These are phyloP conservation scores for Neckera pumila DNA, from an alignment of 225 moss, liverwort and hornwort genomes.

Conservation along the genomic window DNA sequence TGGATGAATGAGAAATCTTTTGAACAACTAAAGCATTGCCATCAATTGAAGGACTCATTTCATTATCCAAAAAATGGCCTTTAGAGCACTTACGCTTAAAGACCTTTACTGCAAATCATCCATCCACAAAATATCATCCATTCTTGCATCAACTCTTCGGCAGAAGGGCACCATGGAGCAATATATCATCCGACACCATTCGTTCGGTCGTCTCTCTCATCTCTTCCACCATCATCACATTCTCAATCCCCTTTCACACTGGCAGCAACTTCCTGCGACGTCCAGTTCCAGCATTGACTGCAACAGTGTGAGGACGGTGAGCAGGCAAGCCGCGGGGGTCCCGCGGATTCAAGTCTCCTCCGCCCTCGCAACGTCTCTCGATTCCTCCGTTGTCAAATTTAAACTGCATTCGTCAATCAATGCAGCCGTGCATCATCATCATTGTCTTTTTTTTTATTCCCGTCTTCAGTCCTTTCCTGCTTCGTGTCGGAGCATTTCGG, in stretches of 20 bases:
- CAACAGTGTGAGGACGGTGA: background rate
- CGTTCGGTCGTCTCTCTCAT: background rate
- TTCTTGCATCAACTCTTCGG: too few relatives aligned
- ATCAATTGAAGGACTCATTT: too few relatives aligned
- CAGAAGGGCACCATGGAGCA: background rate
- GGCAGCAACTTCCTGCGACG: background rate
- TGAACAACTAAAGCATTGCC: too few relatives aligned
- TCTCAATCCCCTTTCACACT: background rate
- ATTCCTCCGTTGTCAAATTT: slow-evolving; percentile 8
- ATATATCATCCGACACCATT: background rate
- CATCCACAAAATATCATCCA: background rate
- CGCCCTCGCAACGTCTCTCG: background rate
- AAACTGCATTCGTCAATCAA: background rate
- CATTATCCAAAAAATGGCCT: too few relatives aligned
- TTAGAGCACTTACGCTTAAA: too few relatives aligned
- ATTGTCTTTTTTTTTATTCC: background rate
- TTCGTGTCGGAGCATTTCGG: background rate
- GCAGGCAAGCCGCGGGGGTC: background rate
- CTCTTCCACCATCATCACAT: background rate
- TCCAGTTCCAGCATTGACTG: background rate
- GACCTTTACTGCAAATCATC: background rate
- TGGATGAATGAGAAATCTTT: background rate
- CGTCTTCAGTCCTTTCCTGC: too few relatives aligned
- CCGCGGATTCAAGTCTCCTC: background rate
- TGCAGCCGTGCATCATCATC: background rate